Evolutionary conservation across 1,284 basidiomycete species (phyloP), one percentile per base, ranked within the genome.

Genomic region (Rhizoctonia solani): DNA sequence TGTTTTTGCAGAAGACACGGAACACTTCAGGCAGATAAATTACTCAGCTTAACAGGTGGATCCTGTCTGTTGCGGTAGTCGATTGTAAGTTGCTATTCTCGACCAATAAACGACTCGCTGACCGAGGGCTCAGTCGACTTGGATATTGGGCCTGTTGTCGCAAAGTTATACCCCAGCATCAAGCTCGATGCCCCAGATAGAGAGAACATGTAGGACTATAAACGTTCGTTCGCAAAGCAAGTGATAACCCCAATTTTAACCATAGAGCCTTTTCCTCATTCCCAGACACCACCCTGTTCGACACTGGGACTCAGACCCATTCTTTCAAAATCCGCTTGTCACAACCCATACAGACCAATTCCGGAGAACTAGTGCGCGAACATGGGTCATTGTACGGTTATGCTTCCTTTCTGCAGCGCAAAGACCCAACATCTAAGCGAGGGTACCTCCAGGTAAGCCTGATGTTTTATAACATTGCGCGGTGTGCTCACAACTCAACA

Each of bases 231-330:
- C 29, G 14, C 49, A 32, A 4, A 21, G 16, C 16, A 46, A 34
- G 23, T 37, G 30, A 11, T 67, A n/a, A 23, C 32, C 68, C 32
- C 39, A 67, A 49, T 65, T 23, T 75, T n/a, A 61, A 68, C 21
- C 49, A 67, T 68, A 95, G 94, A 66, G 93, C 95, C 4, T 98
- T 98, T 78, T 94, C 92, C 0, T 88, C 93, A 0, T 95, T 99
- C 74, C 96, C 96, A 0, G 95, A 98, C 74, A 95, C 93, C 0
- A 79, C 87, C 0, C 86, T 92, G 61, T 92, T 92, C 68, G 87
- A 90, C 54, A 82, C 93, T 77, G 85, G 90, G 8, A 84, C 85
- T 0, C 84, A 88, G 73, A 81, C 81, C 1, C 88, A 92, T 74
- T 91, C 89, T 0, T 92, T 92, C 75, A 83, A 88, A 50, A 82